phyloP scores from a whole-genome alignment of 495 filamentous ascomycete species.

The Lichenothelia convexa region DNA sequence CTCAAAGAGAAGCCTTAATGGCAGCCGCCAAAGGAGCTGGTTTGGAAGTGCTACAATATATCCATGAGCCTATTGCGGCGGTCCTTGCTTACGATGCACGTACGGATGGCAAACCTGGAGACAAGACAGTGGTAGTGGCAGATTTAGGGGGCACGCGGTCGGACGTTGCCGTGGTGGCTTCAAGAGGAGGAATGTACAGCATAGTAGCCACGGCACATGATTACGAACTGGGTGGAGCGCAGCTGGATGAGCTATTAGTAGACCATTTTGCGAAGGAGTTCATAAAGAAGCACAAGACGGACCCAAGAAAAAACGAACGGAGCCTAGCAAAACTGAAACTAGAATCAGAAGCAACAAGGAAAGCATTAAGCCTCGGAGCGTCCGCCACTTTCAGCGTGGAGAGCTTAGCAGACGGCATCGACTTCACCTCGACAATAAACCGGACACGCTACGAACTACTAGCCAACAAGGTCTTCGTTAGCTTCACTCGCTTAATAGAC shows the following conservation, averaged over 20 bases:
- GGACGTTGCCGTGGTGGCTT: conserved; percentile 77
- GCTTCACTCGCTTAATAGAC: conserved; percentile 71
- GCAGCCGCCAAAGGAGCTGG: conserved; percentile 64
- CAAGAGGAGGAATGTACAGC: conserved; percentile 88
- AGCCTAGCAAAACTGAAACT: conserved; percentile 82
- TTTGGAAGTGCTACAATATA: conserved; percentile 78
- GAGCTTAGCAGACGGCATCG: conserved; percentile 66
- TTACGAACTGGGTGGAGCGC: conserved; percentile 68
- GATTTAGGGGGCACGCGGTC: conserved; percentile 87
- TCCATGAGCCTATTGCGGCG: conserved; percentile 83
- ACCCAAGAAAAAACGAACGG: conserved; percentile 64
- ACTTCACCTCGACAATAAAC: conserved; percentile 84
- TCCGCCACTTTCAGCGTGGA: conserved; percentile 85
- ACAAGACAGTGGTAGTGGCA: conserved; percentile 83
- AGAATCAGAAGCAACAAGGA: conserved; percentile 78
- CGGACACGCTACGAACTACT: conserved; percentile 85
- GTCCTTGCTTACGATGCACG: conserved; percentile 84
- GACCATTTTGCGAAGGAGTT: conserved; percentile 98
- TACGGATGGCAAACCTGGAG: conserved; percentile 35
- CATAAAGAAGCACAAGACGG: conserved; percentile 77
- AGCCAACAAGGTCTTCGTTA: conserved; percentile 60
- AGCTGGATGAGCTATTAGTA: conserved; percentile 74
- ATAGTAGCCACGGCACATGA: conserved; percentile 87
- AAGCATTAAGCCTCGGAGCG: conserved; percentile 68
- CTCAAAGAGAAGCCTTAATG: conserved; percentile 62